These are phyloP conservation scores for Aureobasidium pullulans DNA, from an alignment of 2,329 filamentous ascomycete species.

Conservation along the genomic window DNA sequence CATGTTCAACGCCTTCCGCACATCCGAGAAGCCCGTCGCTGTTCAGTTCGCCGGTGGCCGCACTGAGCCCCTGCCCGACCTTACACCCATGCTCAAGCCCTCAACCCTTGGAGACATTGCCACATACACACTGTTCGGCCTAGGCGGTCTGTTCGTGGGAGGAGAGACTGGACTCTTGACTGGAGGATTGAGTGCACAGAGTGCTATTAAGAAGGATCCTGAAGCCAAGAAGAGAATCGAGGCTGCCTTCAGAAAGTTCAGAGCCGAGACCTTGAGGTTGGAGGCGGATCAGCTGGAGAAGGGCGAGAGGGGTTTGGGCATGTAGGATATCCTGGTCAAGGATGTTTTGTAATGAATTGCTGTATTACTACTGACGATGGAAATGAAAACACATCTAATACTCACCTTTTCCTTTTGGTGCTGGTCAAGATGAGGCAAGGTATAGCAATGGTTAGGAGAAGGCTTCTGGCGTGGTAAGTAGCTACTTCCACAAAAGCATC, in stretches of 20 bases:
- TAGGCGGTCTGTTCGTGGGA: conserved; percentile 56
- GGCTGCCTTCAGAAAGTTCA: conserved; percentile 55
- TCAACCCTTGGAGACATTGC: conserved; percentile 52
- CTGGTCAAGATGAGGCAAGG: background rate
- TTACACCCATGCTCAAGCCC: conserved; percentile 51
- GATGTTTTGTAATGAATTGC: background rate
- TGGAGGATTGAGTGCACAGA: conserved; percentile 48
- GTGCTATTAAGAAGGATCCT: conserved; percentile 47
- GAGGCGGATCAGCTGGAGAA: conserved; percentile 51
- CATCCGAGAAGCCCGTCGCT: conserved; percentile 54
- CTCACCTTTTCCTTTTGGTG: background rate
- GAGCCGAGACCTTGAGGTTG: conserved; percentile 54
- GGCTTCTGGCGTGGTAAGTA: too few relatives aligned
- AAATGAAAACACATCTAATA: background rate
- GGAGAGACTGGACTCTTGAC: conserved; percentile 56
- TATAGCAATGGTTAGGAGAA: background rate
- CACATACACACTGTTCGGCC: conserved; percentile 55
- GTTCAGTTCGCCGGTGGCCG: conserved; percentile 56
- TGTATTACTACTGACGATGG: background rate
- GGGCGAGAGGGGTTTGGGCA: conserved; percentile 16
- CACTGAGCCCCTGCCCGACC: conserved; percentile 51
- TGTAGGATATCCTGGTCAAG: background rate
- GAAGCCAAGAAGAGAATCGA: conserved; percentile 52
- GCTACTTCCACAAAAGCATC: too few relatives aligned
- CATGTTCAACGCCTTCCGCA: conserved; percentile 56